A percentile compares a stretch with the other conserved stretches of the same genome.
Conservation (phyloP, 345 rosid genomes). For the Eucalyptus grandis region DNA sequence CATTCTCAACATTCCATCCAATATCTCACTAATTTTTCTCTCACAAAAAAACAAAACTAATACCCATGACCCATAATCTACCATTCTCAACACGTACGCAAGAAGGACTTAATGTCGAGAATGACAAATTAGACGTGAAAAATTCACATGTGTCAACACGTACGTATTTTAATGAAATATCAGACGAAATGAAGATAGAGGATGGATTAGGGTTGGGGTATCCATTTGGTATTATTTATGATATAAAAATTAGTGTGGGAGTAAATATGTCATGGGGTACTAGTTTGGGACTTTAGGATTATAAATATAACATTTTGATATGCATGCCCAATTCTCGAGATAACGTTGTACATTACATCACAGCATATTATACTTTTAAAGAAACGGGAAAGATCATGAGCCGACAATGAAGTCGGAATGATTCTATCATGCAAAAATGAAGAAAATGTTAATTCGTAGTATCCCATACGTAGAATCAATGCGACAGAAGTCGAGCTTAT, state of each 20-base stretch:
- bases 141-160: not conserved
- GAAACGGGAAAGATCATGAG: not conserved
- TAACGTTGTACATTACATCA: not conserved
- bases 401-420: not conserved
- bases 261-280: not conserved
- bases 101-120: not conserved
- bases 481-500: not conserved
- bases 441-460: not conserved
- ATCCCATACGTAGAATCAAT: not conserved
- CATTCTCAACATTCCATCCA: not conserved
- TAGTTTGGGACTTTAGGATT: not conserved
- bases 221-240: not conserved
- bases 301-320: not conserved
- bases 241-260: too few relatives aligned
- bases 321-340: not conserved
- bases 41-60: not conserved
- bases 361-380: not conserved
- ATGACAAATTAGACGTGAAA: not conserved
- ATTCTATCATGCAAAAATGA: not conserved
- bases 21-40: not conserved
- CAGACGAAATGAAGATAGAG: not conserved
- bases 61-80: not conserved
- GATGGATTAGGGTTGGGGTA: not conserved
- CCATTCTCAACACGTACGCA: not conserved
- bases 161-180: not conserved